Evolutionary conservation across 495 filamentous ascomycete genomes (phyloP).

Genomic region (Chlorociboria aeruginascens): DNA sequence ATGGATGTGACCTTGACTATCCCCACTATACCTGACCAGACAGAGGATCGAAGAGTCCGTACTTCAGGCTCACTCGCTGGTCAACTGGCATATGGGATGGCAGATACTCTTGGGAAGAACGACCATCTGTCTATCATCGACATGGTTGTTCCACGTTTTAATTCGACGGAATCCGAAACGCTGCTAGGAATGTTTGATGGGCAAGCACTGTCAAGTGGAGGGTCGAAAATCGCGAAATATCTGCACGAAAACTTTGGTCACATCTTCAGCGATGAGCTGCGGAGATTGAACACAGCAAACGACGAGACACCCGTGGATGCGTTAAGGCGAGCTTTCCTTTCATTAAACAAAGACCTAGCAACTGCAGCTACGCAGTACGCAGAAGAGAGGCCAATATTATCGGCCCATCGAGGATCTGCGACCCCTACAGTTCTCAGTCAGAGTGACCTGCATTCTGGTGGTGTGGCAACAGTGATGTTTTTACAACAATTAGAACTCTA

Average conservation of each 20-base stretch:
- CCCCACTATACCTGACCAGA: constrained; percentile 85
- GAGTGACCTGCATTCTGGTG: constrained; percentile 80
- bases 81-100: constrained; percentile 88
- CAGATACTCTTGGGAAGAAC: constrained; percentile 83
- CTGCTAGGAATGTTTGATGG: constrained; percentile 93
- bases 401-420: constrained; percentile 52
- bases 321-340: constrained; percentile 72
- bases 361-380: constrained; percentile 71
- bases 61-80: constrained; percentile 91
- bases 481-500: constrained; percentile 81
- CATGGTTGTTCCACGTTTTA: constrained; percentile 86
- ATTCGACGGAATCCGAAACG: constrained; percentile 82
- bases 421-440: constrained; percentile 61
- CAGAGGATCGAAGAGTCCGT: constrained; percentile 86
- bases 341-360: constrained; percentile 88
- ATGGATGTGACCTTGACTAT: constrained; percentile 98
- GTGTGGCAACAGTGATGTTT: constrained; percentile 86
- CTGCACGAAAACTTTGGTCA: constrained; percentile 87
- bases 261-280: constrained; percentile 73
- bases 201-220: constrained; percentile 67
- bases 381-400: constrained; percentile 51
- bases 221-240: constrained; percentile 91
- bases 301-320: constrained; percentile 73
- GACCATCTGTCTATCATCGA: constrained; percentile 97
- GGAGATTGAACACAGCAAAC: constrained; percentile 35